Conservation (phyloP, 306 rosid species). For the Casuarina glauca region DNA sequence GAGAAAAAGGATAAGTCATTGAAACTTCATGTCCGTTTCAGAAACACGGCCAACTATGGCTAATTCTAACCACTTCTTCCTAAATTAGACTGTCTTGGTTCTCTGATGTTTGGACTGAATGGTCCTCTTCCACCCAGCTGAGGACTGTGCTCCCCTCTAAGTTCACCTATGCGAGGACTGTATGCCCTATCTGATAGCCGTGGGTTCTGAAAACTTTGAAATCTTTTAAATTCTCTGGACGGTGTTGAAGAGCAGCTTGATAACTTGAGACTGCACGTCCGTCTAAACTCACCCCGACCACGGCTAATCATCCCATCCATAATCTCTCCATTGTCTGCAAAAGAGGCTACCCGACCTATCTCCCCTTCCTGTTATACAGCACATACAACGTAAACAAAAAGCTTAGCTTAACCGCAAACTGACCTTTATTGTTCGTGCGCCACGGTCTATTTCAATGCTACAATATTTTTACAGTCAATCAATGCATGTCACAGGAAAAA, state of each 20-base stretch:
- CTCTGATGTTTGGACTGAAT: slow-evolving; percentile 42
- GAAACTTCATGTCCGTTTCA: slow-evolving; percentile 16
- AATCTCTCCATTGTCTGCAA: slow-evolving; percentile 60
- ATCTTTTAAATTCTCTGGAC: slow-evolving; percentile 32
- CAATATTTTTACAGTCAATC: not conserved
- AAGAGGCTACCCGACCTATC: slow-evolving; percentile 51
- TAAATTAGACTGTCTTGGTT: slow-evolving; percentile 40
- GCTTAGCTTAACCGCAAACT: not conserved
- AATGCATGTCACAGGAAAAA: not conserved
- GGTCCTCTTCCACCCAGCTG: slow-evolving; percentile 36
- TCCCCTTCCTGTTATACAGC: slow-evolving; percentile 46
- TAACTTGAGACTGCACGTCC: slow-evolving; percentile 50
- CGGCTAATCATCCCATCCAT: slow-evolving; percentile 55
- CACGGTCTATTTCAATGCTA: slow-evolving; percentile 9
- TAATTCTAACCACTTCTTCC: slow-evolving; percentile 37
- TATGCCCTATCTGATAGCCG: slow-evolving; percentile 34
- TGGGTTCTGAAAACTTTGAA: slow-evolving; percentile 34
- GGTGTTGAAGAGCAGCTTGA: slow-evolving; percentile 39
- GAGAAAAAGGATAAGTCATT: not conserved
- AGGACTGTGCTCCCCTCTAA: slow-evolving; percentile 43
- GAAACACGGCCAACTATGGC: not conserved
- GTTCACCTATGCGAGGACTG: slow-evolving; percentile 45
- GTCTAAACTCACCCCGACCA: slow-evolving; percentile 69
- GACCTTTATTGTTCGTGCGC: not conserved
- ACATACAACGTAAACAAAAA: slow-evolving; percentile 5